Percentiles rank a stretch among this genome's conserved stretches.
phyloP scores from a whole-genome alignment of 768 basidiomycete species.

The Panaeolus cyanescens region DNA sequence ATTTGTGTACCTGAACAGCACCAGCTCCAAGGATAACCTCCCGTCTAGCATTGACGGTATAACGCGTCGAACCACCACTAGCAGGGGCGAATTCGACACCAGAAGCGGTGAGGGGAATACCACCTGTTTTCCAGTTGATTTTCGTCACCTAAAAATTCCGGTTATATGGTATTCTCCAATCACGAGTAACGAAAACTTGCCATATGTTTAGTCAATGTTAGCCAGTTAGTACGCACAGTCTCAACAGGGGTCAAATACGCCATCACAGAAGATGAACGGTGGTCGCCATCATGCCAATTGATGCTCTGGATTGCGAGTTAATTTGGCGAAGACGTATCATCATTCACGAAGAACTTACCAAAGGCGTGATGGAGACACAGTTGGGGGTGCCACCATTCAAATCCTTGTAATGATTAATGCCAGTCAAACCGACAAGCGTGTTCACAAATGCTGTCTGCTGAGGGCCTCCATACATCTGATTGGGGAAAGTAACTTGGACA shows the following conservation, averaged over 20 bases:
- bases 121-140: slow-evolving; percentile 38
- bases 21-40: slow-evolving; percentile 60
- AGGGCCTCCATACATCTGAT: slow-evolving; percentile 57
- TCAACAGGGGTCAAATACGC: slow-evolving; percentile 61
- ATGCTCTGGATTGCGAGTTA: slow-evolving; percentile 31
- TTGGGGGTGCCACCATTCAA: slow-evolving; percentile 58
- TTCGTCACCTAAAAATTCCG: slow-evolving; percentile 40
- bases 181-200: slow-evolving; percentile 17
- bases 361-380: slow-evolving; percentile 56
- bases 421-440: slow-evolving; percentile 48
- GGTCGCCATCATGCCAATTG: slow-evolving; percentile 49
- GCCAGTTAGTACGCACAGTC: slow-evolving; percentile 45
- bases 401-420: slow-evolving; percentile 49
- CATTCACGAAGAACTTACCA: slow-evolving; percentile 29
- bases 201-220: slow-evolving; percentile 44
- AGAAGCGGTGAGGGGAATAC: slow-evolving; percentile 39
- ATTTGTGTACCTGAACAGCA: slow-evolving; percentile 44
- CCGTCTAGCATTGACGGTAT: slow-evolving; percentile 41
- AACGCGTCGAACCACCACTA: slow-evolving; percentile 35
- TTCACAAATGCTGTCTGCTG: slow-evolving; percentile 51
- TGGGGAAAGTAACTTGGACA: slow-evolving; percentile 54
- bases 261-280: slow-evolving; percentile 54
- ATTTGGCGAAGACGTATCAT: background rate
- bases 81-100: slow-evolving; percentile 50
- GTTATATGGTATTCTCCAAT: background rate